Conservation (phyloP, 345 rosid genomes). For the Bruguiera sexangula region DNA sequence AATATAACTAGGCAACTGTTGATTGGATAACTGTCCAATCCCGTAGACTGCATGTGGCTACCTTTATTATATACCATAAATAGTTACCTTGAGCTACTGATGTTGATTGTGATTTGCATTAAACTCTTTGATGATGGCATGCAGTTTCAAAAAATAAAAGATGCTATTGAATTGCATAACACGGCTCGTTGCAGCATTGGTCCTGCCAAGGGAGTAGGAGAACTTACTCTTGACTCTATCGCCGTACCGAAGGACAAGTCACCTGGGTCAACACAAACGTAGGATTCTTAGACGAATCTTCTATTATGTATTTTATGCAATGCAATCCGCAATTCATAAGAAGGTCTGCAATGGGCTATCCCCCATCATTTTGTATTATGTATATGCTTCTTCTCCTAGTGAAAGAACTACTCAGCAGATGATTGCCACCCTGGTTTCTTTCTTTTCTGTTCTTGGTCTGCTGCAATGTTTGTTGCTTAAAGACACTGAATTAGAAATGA, state of each 20-base stretch:
- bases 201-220: conserved; percentile 55
- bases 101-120: background rate
- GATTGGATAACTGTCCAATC: background rate
- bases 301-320: conserved; percentile 10
- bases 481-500: conserved; percentile 12
- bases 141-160: conserved; percentile 92
- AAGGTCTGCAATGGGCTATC: background rate
- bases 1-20: too few species aligned
- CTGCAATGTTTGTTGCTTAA: conserved; percentile 13
- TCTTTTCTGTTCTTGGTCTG: conserved; percentile 20
- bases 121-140: background rate
- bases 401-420: conserved; percentile 8
- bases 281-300: conserved; percentile 3
- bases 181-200: conserved; percentile 54
- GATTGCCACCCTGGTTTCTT: conserved; percentile 12
- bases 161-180: conserved; percentile 63
- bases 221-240: conserved; percentile 46
- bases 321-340: conserved; percentile 3
- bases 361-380: conserved; percentile 14
- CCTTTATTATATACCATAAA: background rate
- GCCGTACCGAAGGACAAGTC: conserved; percentile 39
- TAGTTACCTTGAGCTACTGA: background rate
- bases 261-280: conserved; percentile 30
- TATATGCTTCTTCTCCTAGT: conserved; percentile 17
- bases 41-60: too few species aligned